These are phyloP conservation scores for Dactylonectria macrodidyma DNA, from an alignment of 2,329 filamentous ascomycete genomes.

Conservation along the genomic window DNA sequence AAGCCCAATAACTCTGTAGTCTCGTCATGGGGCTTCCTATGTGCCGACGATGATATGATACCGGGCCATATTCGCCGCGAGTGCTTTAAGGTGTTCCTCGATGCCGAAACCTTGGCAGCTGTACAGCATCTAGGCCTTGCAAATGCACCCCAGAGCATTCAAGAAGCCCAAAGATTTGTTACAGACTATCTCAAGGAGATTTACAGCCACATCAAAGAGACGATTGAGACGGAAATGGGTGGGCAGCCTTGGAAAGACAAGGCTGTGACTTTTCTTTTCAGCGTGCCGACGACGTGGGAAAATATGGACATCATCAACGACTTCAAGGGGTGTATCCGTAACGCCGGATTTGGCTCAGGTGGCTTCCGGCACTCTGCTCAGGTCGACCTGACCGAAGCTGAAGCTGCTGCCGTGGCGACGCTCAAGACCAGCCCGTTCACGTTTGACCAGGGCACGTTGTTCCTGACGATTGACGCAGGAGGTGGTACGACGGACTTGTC, in stretches of 20 bases:
- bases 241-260: conserved; percentile 59
- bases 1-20: conserved; percentile 54
- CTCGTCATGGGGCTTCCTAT: conserved; percentile 69
- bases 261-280: conserved; percentile 68
- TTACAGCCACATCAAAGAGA: conserved; percentile 64
- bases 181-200: conserved; percentile 65
- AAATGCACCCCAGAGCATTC: conserved; percentile 57
- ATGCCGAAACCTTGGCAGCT: conserved; percentile 59
- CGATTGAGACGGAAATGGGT: conserved; percentile 58
- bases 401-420: conserved; percentile 63
- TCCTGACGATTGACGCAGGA: conserved; percentile 62
- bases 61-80: conserved; percentile 57
- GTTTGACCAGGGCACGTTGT: conserved; percentile 57
- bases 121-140: conserved; percentile 60
- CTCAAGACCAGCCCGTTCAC: conserved; percentile 59
- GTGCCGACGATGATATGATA: conserved; percentile 60
- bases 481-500: conserved; percentile 64
- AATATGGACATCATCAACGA: conserved; percentile 64
- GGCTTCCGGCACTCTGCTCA: conserved; percentile 55
- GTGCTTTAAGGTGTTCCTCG: conserved; percentile 71
- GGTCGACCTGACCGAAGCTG: conserved; percentile 64
- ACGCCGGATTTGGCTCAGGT: conserved; percentile 65
- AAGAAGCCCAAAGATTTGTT: conserved; percentile 63
- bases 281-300: conserved; percentile 71
- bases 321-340: conserved; percentile 63